Evolutionary conservation across 148 eudicot species (phyloP), one percentile per base, ranked within the genome.

Genomic region (Fagopyrum homotropicum): DNA sequence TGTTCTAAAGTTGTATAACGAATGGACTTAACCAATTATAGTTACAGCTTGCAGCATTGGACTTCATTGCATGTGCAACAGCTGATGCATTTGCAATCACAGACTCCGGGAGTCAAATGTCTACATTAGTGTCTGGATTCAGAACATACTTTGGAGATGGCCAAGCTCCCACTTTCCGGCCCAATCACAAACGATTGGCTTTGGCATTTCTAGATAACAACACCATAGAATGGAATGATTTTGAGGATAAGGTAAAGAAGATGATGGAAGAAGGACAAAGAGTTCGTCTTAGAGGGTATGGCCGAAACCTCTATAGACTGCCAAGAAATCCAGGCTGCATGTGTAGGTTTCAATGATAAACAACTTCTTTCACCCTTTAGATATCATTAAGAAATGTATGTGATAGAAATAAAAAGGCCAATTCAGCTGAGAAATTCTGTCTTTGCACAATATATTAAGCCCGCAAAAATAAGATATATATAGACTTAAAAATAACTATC

Each of bases 31-130:
- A 22, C 26, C 26, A 22, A 22, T 22, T 22, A 22, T 22, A 22
- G 26, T 22, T 79, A 81, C 88, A 90, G 97, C 80, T 92, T 70
- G 97, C 97, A 48, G 97, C 97, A 4, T 77, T 92, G 77, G 97
- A 92, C 85, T 92, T 92, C 73, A 95, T 95, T 26, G 93, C 89
- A 0, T 92, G 98, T 83, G 96, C 96, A 46, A 87, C 91, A 75
- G 86, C 97, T 57, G 92, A 92, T 83, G 91, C 89, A 10, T 95
- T 95, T 82, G 93, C 97, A 79, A 92, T 91, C 75, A 95, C 98
- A 7, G 98, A 95, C 77, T 88, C 98, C 5, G 97, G 98, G 61
- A 92, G 97, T 84, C 96, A 92, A 82, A 80, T 92, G 45, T 95
- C 97, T 19, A 92, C 98, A 52, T 79, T 92, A n/a, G 98, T 92